These are phyloP conservation scores for Pisolithus orientalis DNA, from an alignment of 768 basidiomycete genomes.

Conservation along the genomic window DNA sequence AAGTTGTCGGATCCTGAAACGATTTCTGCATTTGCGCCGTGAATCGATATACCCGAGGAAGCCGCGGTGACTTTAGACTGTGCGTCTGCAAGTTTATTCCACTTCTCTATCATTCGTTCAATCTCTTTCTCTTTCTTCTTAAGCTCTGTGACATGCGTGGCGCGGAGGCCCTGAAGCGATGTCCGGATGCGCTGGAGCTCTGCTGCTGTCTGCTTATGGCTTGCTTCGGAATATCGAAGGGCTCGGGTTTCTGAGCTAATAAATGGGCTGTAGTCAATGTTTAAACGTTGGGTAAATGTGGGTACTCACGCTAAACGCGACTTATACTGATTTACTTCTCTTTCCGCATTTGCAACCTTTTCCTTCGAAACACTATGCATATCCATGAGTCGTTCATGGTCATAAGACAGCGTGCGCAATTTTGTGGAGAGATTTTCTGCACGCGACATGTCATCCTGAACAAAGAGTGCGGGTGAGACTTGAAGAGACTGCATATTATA, in stretches of 20 bases:
- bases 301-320: constrained; percentile 60
- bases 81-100: constrained; percentile 62
- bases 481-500: constrained; percentile 1
- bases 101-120: constrained; percentile 68
- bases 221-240: constrained; percentile 52
- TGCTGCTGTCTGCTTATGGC: constrained; percentile 62
- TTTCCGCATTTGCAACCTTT: constrained; percentile 63
- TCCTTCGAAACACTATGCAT: constrained; percentile 59
- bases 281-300: neutral
- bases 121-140: constrained; percentile 80
- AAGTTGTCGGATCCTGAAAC: constrained; percentile 39
- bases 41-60: constrained; percentile 44
- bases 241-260: constrained; percentile 46
- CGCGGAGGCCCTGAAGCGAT: constrained; percentile 60
- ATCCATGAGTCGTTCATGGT: constrained; percentile 66
- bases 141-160: constrained; percentile 62
- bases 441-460: constrained; percentile 68
- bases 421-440: constrained; percentile 73
- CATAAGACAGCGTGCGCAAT: constrained; percentile 70
- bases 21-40: constrained; percentile 46
- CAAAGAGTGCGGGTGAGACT: constrained; percentile 9
- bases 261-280: neutral
- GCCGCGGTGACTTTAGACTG: constrained; percentile 52
- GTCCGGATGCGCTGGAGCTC: constrained; percentile 73
- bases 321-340: constrained; percentile 70